phyloP scores from a whole-genome alignment of 768 basidiomycete genomes.

The Cubamyces sp. region DNA sequence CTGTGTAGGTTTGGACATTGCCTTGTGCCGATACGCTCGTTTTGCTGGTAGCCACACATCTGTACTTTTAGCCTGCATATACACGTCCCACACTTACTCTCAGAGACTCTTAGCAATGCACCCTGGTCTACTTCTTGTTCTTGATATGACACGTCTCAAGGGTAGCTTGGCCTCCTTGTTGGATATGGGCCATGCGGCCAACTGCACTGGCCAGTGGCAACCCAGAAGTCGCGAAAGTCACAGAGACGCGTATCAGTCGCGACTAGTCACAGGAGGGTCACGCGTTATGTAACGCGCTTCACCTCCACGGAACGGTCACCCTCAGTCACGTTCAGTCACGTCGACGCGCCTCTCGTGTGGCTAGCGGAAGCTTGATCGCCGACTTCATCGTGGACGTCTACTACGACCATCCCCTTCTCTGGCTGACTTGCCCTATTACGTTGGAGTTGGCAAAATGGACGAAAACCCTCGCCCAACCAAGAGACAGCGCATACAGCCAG shows the following conservation, averaged over 20 bases:
- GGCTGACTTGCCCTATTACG: background rate
- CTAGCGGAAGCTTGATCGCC: background rate
- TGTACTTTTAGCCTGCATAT: slow-evolving; percentile 9
- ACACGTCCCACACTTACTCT: background rate
- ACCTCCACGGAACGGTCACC: background rate
- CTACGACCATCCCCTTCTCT: background rate
- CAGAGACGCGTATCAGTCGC: too few species aligned
- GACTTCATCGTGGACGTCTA: background rate
- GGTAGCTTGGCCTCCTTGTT: too few species aligned
- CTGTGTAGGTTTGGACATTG: slow-evolving; percentile 9
- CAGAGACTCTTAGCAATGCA: too few species aligned
- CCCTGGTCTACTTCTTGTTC: too few species aligned
- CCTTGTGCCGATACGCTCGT: background rate
- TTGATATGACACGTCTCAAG: too few species aligned
- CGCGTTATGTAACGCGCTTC: slow-evolving; percentile 10
- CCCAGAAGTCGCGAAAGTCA: too few species aligned
- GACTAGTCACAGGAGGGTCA: background rate
- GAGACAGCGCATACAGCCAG: slow-evolving; percentile 25
- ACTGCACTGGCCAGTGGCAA: too few species aligned
- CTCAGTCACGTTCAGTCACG: background rate
- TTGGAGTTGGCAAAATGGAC: background rate
- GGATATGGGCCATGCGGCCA: too few species aligned
- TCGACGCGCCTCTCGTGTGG: slow-evolving; percentile 2
- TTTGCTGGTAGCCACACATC: background rate
- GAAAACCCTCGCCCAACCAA: slow-evolving; percentile 19